Conservation (phyloP, 2,329 filamentous ascomycete genomes). For the Didymella lethalis region DNA sequence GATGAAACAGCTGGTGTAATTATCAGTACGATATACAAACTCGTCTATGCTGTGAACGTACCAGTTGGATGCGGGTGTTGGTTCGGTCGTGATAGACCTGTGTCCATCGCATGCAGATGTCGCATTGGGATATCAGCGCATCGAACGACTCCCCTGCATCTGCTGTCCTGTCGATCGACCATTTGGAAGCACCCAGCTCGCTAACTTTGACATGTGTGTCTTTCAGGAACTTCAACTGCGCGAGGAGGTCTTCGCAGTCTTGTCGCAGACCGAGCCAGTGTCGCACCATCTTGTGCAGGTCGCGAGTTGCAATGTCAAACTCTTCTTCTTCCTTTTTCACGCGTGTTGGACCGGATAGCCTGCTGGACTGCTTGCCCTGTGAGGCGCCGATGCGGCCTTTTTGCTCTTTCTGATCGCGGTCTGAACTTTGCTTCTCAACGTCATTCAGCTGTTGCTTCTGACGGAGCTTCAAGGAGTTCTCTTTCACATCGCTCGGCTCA, state of each 20-base stretch:
- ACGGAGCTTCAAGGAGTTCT: no score
- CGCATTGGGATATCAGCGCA: conserved; percentile 27
- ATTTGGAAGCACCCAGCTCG: conserved; percentile 12
- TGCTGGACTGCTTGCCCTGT: no score
- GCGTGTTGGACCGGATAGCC: no score
- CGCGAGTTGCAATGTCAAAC: conserved; percentile 23
- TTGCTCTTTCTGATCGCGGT: no score
- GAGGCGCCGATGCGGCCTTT: no score
- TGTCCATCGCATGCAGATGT: conserved; percentile 33
- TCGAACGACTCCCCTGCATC: conserved; percentile 30
- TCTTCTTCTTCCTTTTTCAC: no score
- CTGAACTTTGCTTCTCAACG: no score
- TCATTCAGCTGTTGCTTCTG: no score
- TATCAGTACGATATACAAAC: neutral
- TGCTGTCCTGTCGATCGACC: conserved; percentile 16
- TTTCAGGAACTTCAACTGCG: conserved; percentile 29
- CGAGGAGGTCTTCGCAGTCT: conserved; percentile 28
- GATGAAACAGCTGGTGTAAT: conserved; percentile 23
- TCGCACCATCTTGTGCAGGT: conserved; percentile 28
- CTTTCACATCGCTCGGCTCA: no score
- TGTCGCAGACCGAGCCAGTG: conserved; percentile 36
- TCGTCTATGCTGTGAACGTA: conserved; percentile 2
- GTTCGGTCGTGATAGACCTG: conserved; percentile 31
- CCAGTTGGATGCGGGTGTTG: conserved; percentile 33
- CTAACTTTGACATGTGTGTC: conserved; percentile 17